Evolutionary conservation across 1,284 basidiomycete species (phyloP), one percentile per base, ranked within the genome.

Genomic region (Peniophora sp.): DNA sequence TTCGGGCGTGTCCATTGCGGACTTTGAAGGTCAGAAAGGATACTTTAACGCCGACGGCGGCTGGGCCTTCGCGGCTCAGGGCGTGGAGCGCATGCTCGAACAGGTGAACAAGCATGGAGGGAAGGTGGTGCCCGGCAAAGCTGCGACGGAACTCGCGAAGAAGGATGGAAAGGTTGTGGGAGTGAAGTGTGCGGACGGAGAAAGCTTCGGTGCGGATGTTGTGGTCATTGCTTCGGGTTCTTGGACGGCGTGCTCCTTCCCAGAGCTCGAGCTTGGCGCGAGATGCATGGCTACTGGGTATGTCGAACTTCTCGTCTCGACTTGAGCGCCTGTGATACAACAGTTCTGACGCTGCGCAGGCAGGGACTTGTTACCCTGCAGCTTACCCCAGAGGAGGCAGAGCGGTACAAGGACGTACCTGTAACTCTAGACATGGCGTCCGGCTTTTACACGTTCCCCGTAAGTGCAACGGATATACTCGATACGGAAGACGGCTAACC

Each of bases 211-310:
- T 16, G 85, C 81, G 0, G 73, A 80, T 38, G 56, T 78, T 25
- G 72, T 89, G 3, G 70, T 93, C 22, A 63, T 93, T 32, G 81
- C 89, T 12, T 72, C 81, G 6, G 91, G 91, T 22, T 80, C 89
- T 3, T 93, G 93, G 94, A 91, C 92, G 0, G 78, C 85, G 2
- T 85, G 87, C 0, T 68, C 85, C 1, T 90, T 95, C 61, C 79
- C 83, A 6, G 74, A 75, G 38, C 65, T 85, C 14, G 64, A 69
- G 17, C 60, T 84, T 23, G 66, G 70, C n/a, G 60, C 66, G 10
- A 69, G 67, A 32, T 83, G 79, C 58, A 64, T 80, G 11, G 85
- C 89, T 2, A 89, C 84, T 24, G 89, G 88, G 85, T 89, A 59
- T 61, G 74, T 41, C 23, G 45, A 16, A 39, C 22, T 22, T 38